Percentiles rank a stretch among this genome's conserved stretches.
phyloP scores from a whole-genome alignment of 176 grass and related monocot genomes.

The Oryza glaberrima region DNA sequence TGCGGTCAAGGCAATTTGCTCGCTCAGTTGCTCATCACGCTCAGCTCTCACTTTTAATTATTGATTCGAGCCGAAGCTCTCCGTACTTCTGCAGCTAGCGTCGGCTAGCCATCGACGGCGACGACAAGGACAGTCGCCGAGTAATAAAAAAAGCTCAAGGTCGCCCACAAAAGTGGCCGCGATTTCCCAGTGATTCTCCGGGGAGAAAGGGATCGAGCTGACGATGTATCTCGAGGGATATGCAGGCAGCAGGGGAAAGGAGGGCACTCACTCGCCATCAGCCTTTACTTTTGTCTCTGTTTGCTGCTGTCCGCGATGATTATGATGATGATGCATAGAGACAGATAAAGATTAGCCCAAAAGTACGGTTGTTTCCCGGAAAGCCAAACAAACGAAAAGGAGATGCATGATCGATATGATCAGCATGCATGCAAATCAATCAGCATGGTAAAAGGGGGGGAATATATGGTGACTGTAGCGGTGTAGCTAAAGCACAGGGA shows the following conservation, averaged over 20 bases:
- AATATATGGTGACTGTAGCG: not conserved
- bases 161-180: conserved; percentile 18
- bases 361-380: conserved; percentile 32
- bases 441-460: not conserved
- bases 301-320: not conserved
- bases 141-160: conserved; percentile 4
- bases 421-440: not conserved
- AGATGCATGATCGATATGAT: not conserved
- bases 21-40: not conserved
- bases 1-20: conserved; percentile 19
- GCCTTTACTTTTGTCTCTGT: conserved; percentile 44
- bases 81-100: conserved; percentile 20
- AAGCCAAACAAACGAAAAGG: conserved; percentile 29
- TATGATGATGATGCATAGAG: not conserved
- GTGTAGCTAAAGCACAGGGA: not conserved
- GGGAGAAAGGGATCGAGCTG: conserved; percentile 19
- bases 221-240: not conserved
- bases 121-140: conserved; percentile 37
- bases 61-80: not conserved
- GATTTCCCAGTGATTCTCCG: conserved; percentile 31
- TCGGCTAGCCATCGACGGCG: conserved; percentile 9
- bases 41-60: conserved; percentile 30
- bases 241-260: not conserved
- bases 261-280: not conserved
- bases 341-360: conserved; percentile 4